phyloP scores from a whole-genome alignment of 2,329 filamentous ascomycete species.

The Allantophomopsis cytisporea region DNA sequence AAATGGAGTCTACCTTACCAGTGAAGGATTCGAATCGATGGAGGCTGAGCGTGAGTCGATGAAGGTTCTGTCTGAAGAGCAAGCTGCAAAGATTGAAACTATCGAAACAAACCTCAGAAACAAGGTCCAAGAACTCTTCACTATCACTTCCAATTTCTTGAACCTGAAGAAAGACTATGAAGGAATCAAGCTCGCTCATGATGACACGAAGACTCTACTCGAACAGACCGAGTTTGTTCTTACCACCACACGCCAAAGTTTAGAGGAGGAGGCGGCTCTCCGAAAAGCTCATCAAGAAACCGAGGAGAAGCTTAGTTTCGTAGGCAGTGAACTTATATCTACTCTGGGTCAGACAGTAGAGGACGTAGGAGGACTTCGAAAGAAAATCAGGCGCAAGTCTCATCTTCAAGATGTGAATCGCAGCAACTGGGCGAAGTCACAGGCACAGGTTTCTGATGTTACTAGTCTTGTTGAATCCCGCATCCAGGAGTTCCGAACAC shows the following conservation, averaged over 20 bases:
- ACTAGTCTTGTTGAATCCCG: conserved; percentile 66
- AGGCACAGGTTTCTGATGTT: conserved; percentile 61
- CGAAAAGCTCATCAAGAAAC: conserved; percentile 79
- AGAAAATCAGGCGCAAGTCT: conserved; percentile 76
- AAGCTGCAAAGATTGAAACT: conserved; percentile 80
- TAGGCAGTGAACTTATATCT: conserved; percentile 64
- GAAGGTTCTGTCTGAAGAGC: conserved; percentile 82
- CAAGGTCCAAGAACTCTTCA: conserved; percentile 86
- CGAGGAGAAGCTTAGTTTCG: conserved; percentile 58
- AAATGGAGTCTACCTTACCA: conserved; percentile 88
- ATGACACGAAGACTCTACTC: conserved; percentile 68
- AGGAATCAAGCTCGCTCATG: conserved; percentile 53
- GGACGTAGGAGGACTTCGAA: conserved; percentile 70
- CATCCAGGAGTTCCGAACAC: conserved; percentile 56
- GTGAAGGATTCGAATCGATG: conserved; percentile 82
- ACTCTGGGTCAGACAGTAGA: conserved; percentile 66
- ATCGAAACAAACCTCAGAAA: conserved; percentile 84
- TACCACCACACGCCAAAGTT: conserved; percentile 56
- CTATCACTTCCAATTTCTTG: conserved; percentile 76
- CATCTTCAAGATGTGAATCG: conserved; percentile 73
- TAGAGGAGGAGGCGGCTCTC: conserved; percentile 68
- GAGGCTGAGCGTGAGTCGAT: conserved; percentile 85
- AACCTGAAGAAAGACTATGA: conserved; percentile 85
- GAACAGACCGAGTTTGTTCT: conserved; percentile 83
- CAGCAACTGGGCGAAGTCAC: conserved; percentile 63